Evolutionary conservation across 2,329 filamentous ascomycete species (phyloP).

Genomic region (Neofusicoccum ribis): DNA sequence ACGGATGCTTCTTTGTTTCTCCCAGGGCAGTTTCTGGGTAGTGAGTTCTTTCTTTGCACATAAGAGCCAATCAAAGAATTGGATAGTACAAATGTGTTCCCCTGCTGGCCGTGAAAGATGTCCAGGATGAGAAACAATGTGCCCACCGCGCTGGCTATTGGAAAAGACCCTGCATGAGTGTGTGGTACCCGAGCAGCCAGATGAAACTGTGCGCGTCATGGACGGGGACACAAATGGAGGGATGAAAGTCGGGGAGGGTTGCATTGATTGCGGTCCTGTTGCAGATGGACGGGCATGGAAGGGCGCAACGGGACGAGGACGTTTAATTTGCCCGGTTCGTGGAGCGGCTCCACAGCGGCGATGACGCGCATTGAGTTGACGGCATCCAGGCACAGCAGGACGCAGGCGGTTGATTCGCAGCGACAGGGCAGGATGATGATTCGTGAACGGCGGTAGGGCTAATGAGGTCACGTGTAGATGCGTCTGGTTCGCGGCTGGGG

Average conservation of each 20-base stretch:
- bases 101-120: not conserved
- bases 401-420: not conserved
- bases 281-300: not conserved
- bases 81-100: not conserved
- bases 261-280: not conserved
- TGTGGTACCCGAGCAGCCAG: not conserved
- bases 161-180: not conserved
- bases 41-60: conserved; percentile 11
- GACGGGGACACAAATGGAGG: not conserved
- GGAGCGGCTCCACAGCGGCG: conserved; percentile 2
- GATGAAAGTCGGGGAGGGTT: not conserved
- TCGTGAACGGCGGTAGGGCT: conserved; percentile 5
- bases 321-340: not conserved
- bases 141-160: not conserved
- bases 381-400: conserved; percentile 8
- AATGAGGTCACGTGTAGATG: not conserved
- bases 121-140: not conserved
- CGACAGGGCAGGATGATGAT: conserved; percentile 8
- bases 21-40: not conserved
- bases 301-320: not conserved
- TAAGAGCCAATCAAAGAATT: conserved; percentile 15
- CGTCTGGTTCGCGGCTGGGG: not conserved
- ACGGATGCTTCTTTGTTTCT: not conserved
- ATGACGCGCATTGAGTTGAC: conserved; percentile 4
- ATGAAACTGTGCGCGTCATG: not conserved